These are phyloP conservation scores for Botryosphaeria dothidea DNA, from an alignment of 2,329 filamentous ascomycete species.

Conservation along the genomic window DNA sequence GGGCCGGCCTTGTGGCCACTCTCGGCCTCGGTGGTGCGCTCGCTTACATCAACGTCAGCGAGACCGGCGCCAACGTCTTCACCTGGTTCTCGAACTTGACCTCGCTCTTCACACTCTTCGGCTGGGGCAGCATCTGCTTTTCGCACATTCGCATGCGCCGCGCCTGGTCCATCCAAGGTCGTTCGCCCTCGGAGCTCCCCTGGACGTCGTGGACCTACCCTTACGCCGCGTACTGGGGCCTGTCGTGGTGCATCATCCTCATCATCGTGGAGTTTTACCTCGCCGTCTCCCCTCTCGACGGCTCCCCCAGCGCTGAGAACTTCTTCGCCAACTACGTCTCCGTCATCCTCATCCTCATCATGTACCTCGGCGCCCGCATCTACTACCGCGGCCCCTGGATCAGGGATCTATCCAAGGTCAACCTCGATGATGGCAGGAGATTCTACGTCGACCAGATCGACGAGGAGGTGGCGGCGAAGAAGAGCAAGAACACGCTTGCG, in stretches of 20 bases:
- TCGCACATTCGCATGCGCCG: constrained; percentile 64
- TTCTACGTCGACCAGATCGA: constrained; percentile 27
- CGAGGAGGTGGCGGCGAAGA: constrained; percentile 20
- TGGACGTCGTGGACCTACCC: constrained; percentile 50
- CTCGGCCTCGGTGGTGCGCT: constrained; percentile 38
- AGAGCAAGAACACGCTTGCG: neutral
- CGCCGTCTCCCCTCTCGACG: constrained; percentile 46
- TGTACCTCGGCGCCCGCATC: constrained; percentile 43
- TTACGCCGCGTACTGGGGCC: constrained; percentile 45
- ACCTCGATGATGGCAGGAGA: constrained; percentile 36
- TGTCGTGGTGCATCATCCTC: constrained; percentile 47
- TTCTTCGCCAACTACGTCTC: constrained; percentile 54
- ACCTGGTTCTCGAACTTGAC: constrained; percentile 51
- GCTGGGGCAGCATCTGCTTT: constrained; percentile 68
- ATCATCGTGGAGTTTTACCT: constrained; percentile 53
- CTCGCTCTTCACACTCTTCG: constrained; percentile 59
- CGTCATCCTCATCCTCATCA: constrained; percentile 43
- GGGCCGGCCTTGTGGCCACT: constrained; percentile 32
- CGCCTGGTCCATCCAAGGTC: constrained; percentile 59
- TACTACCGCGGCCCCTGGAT: constrained; percentile 42
- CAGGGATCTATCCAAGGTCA: constrained; percentile 35
- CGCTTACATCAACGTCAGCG: constrained; percentile 42
- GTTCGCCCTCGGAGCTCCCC: constrained; percentile 64
- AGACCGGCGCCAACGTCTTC: constrained; percentile 47
- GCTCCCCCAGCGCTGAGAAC: constrained; percentile 33